Evolutionary conservation across 1,284 basidiomycete genomes (phyloP), one percentile per base, ranked within the genome.

Genomic region (Pterulicium gracile): DNA sequence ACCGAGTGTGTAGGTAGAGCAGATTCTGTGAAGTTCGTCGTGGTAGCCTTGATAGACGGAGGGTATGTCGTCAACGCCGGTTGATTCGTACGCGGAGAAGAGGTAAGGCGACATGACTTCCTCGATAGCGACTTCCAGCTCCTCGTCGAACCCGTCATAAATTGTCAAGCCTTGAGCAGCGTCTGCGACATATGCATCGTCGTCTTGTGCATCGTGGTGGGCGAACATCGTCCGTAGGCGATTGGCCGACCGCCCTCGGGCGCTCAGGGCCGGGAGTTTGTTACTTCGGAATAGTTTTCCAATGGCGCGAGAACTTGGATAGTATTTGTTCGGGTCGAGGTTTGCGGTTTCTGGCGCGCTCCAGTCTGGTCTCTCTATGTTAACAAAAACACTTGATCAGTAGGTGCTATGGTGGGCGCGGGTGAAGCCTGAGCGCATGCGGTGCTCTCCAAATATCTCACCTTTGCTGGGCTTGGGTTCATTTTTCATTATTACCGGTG

Each of bases 241-340:
- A 59, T 15, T 34, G 47, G 1, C 54, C 51, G 4, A 51, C 54
- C 13, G 47, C 54, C 20, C 46, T 46, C 4, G 50, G 40, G 1
- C 45, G 56, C 23, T 20, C 20, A 43, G 2, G 0, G 62, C 62
- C 3, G 72, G 73, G n/a, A 81, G 62, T 7, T 75, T 65, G 47
- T 82, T 75, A 1, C 52, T 70, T 39, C 79, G 66, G 53, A 74
- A 83, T 4, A 83, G 64, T 44, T 60, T 61, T 3, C 79, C 79
- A 42, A 83, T 75, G 2, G 75, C 76, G 34, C 64, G 61, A 2
- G 51, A 15, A 54, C 77, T 80, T 46, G 56, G 44, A 55, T 83
- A 83, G 53, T 66, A 78, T 15, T 66, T 57, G 0, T n/a, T 10
- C 2, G 61, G 56, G 23, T 64, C 56, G 10, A 52, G 47, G 18